Evolutionary conservation across 202 grass and related monocot species (phyloP).

Genomic region (Zizania palustris): DNA sequence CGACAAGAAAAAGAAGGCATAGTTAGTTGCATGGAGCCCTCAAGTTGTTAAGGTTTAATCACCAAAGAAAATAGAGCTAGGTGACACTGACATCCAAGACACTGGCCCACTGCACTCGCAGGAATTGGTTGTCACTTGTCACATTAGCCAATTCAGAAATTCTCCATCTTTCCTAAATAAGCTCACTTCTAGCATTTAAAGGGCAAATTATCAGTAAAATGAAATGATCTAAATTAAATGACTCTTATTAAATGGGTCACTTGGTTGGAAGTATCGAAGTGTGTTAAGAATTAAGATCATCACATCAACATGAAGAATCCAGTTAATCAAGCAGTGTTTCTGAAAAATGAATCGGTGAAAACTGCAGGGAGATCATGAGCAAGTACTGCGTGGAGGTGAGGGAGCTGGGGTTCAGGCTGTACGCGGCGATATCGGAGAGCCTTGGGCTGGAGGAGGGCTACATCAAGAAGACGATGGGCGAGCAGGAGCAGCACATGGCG

Average conservation of each 20-base stretch:
- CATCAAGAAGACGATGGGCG: slow-evolving; percentile 56
- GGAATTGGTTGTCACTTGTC: background rate
- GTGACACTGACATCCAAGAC: background rate
- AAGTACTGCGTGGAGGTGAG: slow-evolving; percentile 67
- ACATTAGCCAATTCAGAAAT: too few species aligned
- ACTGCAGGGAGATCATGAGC: slow-evolving; percentile 65
- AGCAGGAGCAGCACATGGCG: slow-evolving; percentile 92
- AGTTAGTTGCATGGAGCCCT: background rate
- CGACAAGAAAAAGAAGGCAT: background rate
- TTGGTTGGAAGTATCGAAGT: too few species aligned
- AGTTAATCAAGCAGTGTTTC: background rate
- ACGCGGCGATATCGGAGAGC: slow-evolving; percentile 63
- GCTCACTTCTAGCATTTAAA: too few species aligned
- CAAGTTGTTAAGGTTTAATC: background rate
- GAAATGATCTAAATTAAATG: too few species aligned
- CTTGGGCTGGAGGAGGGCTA: slow-evolving; percentile 65
- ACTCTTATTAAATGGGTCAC: too few species aligned
- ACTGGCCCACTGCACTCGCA: background rate
- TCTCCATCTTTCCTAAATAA: too few species aligned
- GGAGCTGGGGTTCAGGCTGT: slow-evolving; percentile 62
- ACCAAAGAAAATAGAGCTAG: background rate
- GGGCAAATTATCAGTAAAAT: too few species aligned
- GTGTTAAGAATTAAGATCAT: background rate
- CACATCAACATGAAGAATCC: background rate
- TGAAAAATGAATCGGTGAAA: background rate